Conservation (phyloP, 495 filamentous ascomycete genomes). For the Annulohypoxylon nitens region DNA sequence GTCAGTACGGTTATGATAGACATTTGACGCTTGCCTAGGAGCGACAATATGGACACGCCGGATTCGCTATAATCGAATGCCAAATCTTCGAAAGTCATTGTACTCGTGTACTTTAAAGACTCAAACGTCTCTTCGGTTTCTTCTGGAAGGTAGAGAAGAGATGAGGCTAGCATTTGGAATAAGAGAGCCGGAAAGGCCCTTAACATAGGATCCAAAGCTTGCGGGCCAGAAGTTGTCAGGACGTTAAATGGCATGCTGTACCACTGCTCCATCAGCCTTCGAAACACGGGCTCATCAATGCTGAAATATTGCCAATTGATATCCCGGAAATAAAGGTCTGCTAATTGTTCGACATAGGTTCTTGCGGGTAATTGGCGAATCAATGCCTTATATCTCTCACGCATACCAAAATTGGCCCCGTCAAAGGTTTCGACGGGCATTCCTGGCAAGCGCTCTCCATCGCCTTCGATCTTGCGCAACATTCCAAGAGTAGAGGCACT, state of each 20-base stretch:
- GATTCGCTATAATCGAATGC: conserved; percentile 70
- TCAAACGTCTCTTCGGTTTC: conserved; percentile 62
- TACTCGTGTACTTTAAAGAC: conserved; percentile 68
- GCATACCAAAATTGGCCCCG: conserved; percentile 52
- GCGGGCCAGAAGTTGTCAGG: conserved; percentile 57
- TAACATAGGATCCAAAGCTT: conserved; percentile 58
- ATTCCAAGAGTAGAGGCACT: conserved; percentile 63
- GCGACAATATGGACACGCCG: conserved; percentile 63
- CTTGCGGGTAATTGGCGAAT: conserved; percentile 67
- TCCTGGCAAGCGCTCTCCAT: conserved; percentile 43
- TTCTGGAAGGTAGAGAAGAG: conserved; percentile 66
- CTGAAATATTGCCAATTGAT: conserved; percentile 72
- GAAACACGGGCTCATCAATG: conserved; percentile 66
- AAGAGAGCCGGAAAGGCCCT: conserved; percentile 68
- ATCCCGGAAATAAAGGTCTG: conserved; percentile 66
- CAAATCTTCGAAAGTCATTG: conserved; percentile 71
- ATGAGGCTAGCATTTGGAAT: conserved; percentile 68
- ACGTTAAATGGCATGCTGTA: conserved; percentile 60
- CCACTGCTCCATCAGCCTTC: conserved; percentile 65
- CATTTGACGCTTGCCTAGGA: conserved; percentile 69
- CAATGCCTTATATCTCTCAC: conserved; percentile 65
- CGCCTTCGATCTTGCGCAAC: conserved; percentile 62
- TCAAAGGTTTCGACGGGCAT: conserved; percentile 47
- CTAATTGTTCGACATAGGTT: conserved; percentile 65
- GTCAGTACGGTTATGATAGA: conserved; percentile 67